These are phyloP conservation scores for Kokia cookei DNA, from an alignment of 441 rosid genomes.

Conservation along the genomic window DNA sequence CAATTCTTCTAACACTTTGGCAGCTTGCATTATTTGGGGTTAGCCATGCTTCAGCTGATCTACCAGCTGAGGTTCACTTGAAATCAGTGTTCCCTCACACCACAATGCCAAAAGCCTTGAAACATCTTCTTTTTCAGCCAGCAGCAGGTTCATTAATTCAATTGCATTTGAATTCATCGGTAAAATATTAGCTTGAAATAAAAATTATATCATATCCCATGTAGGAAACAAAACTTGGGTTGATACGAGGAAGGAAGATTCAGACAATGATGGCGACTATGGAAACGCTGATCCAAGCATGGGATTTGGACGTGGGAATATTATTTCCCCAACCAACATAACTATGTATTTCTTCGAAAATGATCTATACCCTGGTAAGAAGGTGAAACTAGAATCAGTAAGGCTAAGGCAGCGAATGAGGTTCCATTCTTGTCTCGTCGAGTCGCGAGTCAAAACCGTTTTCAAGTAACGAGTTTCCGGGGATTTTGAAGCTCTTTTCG, in stretches of 20 bases:
- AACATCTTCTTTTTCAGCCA: neutral
- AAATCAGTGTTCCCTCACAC: slow-evolving; percentile 2
- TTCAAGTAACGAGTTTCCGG: neutral
- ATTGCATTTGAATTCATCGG: neutral
- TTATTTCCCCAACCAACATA: neutral
- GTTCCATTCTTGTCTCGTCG: neutral
- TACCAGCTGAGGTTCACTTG: neutral
- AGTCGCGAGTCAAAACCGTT: neutral
- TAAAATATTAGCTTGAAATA: neutral
- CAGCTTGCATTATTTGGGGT: neutral
- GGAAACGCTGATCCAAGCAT: neutral
- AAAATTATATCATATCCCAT: neutral
- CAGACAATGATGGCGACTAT: neutral
- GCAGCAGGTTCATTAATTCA: neutral
- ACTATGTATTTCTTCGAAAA: neutral
- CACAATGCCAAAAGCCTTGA: slow-evolving; percentile 1
- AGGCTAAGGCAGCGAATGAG: neutral
- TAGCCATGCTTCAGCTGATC: neutral
- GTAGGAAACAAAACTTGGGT: neutral
- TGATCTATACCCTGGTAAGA: neutral
- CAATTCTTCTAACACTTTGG: neutral
- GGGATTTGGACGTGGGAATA: neutral
- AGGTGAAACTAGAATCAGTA: neutral
- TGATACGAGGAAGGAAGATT: neutral
- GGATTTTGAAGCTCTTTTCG: neutral